Percentiles rank a stretch among this genome's conserved stretches.
Evolutionary conservation across 345 rosid species (phyloP).

Genomic region (Murraya paniculata): DNA sequence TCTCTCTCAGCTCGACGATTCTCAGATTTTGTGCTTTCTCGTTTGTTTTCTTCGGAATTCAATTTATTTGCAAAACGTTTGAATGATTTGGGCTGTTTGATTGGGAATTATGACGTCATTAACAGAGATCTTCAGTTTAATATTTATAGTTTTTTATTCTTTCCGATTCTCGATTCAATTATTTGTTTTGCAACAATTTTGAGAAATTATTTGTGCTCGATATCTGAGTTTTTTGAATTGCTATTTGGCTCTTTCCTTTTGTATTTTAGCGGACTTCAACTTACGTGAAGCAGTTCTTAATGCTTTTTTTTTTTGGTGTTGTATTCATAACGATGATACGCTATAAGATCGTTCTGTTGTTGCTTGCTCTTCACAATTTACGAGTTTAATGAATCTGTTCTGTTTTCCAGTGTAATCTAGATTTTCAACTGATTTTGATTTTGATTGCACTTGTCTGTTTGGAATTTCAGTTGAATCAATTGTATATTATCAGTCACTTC

Average conservation of each 20-base stretch:
- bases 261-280: background rate
- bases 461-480: background rate
- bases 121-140: background rate
- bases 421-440: background rate
- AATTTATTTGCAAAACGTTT: background rate
- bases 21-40: background rate
- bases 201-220: background rate
- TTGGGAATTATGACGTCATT: background rate
- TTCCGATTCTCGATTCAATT: background rate
- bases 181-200: background rate
- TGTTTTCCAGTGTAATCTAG: background rate
- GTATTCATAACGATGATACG: background rate
- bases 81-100: background rate
- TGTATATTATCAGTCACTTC: background rate
- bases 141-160: background rate
- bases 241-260: background rate
- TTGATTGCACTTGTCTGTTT: background rate
- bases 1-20: background rate
- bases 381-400: background rate
- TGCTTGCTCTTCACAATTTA: background rate
- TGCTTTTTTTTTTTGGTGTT: background rate
- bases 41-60: background rate
- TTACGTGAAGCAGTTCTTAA: background rate
- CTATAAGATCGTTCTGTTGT: background rate
- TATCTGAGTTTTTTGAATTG: background rate